These are phyloP conservation scores for Papilionanthe hybrid DNA, from an alignment of 116 monocot species.

Conservation along the genomic window DNA sequence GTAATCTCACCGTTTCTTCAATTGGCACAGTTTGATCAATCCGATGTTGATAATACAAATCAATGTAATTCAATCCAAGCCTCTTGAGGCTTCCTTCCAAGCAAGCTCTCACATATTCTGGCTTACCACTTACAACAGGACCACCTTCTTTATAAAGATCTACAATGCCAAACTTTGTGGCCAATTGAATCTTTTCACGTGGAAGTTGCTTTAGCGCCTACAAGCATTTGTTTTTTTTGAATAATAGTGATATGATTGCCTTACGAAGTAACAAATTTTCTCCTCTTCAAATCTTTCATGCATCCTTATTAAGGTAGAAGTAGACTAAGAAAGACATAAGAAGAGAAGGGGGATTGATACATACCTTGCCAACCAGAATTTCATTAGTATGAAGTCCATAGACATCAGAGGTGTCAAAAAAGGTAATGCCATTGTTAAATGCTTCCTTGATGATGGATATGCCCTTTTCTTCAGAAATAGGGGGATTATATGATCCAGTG, in stretches of 20 bases:
- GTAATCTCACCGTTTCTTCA: slow-evolving; percentile 38
- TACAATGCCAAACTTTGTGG: slow-evolving; percentile 36
- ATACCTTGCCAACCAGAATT: slow-evolving; percentile 24
- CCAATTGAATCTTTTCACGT: slow-evolving; percentile 37
- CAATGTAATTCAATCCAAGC: slow-evolving; percentile 50
- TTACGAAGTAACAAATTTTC: too few species aligned
- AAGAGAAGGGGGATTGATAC: not conserved
- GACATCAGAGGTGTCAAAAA: slow-evolving; percentile 32
- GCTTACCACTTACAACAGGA: slow-evolving; percentile 17
- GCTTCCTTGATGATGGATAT: slow-evolving; percentile 26
- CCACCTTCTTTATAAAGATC: not conserved
- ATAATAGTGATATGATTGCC: not conserved
- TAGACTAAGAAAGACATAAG: too few species aligned
- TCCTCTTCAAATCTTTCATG: too few species aligned
- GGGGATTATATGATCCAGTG: slow-evolving; percentile 12
- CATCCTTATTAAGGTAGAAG: too few species aligned
- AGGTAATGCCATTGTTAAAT: slow-evolving; percentile 23
- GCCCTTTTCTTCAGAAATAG: slow-evolving; percentile 13
- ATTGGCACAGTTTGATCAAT: slow-evolving; percentile 36
- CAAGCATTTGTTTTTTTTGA: not conserved
- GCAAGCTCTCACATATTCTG: slow-evolving; percentile 47
- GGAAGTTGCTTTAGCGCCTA: slow-evolving; percentile 34
- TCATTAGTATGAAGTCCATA: slow-evolving; percentile 33
- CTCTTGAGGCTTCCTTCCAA: slow-evolving; percentile 47
- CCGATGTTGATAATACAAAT: slow-evolving; percentile 53